A percentile compares a stretch with the other conserved stretches of the same genome.
phyloP scores from a whole-genome alignment of 164 flowering plant species.

The Macadamia tetraphylla region DNA sequence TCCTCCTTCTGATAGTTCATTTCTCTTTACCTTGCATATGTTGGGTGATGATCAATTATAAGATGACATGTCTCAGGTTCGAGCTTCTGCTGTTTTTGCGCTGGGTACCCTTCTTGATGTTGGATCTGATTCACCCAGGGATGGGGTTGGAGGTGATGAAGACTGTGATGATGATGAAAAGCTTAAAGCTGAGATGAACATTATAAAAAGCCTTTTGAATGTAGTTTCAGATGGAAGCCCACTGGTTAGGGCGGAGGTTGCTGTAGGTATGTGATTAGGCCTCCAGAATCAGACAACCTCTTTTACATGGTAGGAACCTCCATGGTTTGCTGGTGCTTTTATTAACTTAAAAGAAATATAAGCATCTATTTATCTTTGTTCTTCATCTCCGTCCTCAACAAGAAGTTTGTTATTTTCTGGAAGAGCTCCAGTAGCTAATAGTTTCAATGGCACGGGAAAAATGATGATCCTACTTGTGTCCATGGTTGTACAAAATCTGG shows the following conservation, averaged over 20 bases:
- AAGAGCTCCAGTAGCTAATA: too few species aligned
- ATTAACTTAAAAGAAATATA: too few species aligned
- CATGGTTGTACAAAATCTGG: too few species aligned
- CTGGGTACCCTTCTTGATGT: conserved; percentile 77
- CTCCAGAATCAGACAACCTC: not conserved
- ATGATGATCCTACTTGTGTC: too few species aligned
- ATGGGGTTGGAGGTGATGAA: conserved; percentile 59
- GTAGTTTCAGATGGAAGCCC: conserved; percentile 95
- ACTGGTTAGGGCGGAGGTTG: conserved; percentile 88
- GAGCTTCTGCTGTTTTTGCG: conserved; percentile 93
- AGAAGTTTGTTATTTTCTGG: too few species aligned
- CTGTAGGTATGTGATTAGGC: conserved; percentile 65
- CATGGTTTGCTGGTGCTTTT: too few species aligned
- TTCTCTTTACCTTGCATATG: too few species aligned
- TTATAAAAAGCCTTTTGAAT: conserved; percentile 65
- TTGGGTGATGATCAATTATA: not conserved
- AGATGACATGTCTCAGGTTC: conserved; percentile 49
- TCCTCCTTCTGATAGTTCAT: not conserved
- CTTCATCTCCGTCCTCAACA: too few species aligned
- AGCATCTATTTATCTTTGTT: too few species aligned
- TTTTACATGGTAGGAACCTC: not conserved
- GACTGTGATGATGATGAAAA: conserved; percentile 90
- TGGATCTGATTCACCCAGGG: conserved; percentile 66
- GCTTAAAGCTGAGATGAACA: conserved; percentile 58
- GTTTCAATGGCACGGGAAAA: too few species aligned